Evolutionary conservation across 106 monocot genomes (phyloP).

Genomic region (Allium fistulosum): DNA sequence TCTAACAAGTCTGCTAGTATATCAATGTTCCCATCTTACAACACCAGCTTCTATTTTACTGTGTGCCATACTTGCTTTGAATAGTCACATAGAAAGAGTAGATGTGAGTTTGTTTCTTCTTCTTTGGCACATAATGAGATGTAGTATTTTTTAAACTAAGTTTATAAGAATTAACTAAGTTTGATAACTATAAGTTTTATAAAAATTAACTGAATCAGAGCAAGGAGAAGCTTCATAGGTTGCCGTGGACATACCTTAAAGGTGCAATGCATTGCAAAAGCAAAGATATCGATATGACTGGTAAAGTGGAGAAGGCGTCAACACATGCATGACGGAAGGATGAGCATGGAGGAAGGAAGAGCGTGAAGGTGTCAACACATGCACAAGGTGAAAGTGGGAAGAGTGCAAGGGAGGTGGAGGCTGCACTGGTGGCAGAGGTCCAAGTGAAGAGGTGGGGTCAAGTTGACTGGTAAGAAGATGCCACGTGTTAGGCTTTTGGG

Average conservation of each 20-base stretch:
- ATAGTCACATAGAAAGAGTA: no score
- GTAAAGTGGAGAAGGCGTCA: not conserved
- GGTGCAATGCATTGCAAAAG: conserved; percentile 10
- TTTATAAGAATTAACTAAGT: no score
- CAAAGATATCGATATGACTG: not conserved
- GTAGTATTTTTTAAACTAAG: no score
- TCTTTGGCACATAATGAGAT: no score
- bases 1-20: no score
- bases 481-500: conserved; percentile 13
- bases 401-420: conserved; percentile 22
- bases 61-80: no score
- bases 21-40: no score
- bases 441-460: conserved; percentile 14
- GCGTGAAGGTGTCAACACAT: no score
- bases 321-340: conserved; percentile 2
- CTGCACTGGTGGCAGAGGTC: conserved; percentile 54
- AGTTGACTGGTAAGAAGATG: conserved; percentile 12
- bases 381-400: conserved; percentile 1
- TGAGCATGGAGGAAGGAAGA: conserved; percentile 14
- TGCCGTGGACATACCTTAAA: conserved; percentile 35
- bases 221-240: conserved; percentile 4
- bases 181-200: no score
- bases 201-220: not conserved
- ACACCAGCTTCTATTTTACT: no score
- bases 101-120: no score